Evolutionary conservation across 1,139 yeast species (phyloP), one percentile per base, ranked within the genome.

Genomic region (Geotrichum reessii): DNA sequence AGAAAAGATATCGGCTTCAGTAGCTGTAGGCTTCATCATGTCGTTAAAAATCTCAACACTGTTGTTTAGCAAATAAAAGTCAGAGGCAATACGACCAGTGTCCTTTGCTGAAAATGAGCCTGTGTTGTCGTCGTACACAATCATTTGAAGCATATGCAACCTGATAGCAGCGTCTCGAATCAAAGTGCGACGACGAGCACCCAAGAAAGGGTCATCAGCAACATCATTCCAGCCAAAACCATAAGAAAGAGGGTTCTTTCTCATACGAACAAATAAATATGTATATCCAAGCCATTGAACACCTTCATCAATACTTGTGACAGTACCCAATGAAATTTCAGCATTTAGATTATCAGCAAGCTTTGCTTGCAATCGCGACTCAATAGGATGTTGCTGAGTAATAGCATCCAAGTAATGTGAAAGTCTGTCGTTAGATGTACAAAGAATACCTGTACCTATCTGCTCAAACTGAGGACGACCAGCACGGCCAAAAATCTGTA

Each of bases 401-500:
- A 95, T 81, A 42, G 92, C 78, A 0, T 95, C 84, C 25, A 95
- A 81, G 68, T 93, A 95, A 67, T 90, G 96, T 65, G 91, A 96
- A 28, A 95, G 74, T 58, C 83, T 78, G 68, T 92, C 98, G 62
- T 82, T 79, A 0, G 96, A 80, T 0, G 99, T 93, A 70, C 95
- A 84, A 57, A 95, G 76, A 47, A 91, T 85, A 76, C 98, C 98
- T 1, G 93, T 88, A 77, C 99, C 99, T 69, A 81, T 86, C 60
- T 82, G 83, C 67, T 95, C 97, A 73, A 84, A 95, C 66, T 95
- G 99, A 0, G 99, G 99, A 75, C 99, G 84, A 74, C 99, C 99
- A 47, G 99, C 99, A 76, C 99, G 88, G 66, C 99, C 99, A 75
- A 95, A 93, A 66, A 95, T 95, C 75, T 95, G 99, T 62, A 95